These are phyloP conservation scores for Hanseniaspora guilliermondii DNA, from an alignment of 805 yeast genomes.

Conservation along the genomic window DNA sequence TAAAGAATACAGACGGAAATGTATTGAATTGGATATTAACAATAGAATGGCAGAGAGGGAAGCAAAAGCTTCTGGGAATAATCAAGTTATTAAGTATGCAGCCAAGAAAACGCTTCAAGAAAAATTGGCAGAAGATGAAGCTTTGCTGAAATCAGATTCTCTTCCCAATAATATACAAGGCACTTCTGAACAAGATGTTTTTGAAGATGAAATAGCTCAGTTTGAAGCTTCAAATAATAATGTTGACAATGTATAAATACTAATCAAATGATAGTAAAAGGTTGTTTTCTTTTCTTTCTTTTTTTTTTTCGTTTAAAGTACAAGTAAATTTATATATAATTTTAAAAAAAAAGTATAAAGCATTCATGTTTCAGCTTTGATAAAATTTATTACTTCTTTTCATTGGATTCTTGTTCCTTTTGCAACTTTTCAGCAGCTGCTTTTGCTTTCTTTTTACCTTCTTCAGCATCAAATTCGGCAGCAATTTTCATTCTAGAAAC, in stretches of 20 bases:
- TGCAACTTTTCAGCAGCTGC: slow-evolving; percentile 7
- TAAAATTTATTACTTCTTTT: neutral
- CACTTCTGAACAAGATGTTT: neutral
- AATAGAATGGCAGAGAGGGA: neutral
- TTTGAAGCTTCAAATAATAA: neutral
- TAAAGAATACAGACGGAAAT: slow-evolving; percentile 32
- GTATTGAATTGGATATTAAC: slow-evolving; percentile 29
- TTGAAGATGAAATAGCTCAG: neutral
- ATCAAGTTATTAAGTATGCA: neutral
- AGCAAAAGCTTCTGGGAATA: neutral
- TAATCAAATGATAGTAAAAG: neutral
- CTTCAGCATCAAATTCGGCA: slow-evolving; percentile 21
- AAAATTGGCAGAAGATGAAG: slow-evolving; percentile 7
- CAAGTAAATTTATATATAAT: neutral
- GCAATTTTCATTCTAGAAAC: slow-evolving; percentile 24
- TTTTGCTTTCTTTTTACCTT: slow-evolving; percentile 12
- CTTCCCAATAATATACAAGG: neutral
- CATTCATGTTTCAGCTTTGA: neutral
- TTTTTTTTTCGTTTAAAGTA: neutral
- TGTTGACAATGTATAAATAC: neutral
- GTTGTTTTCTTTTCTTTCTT: too few species aligned
- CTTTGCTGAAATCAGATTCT: neutral
- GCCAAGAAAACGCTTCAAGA: neutral
- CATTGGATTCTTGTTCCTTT: neutral
- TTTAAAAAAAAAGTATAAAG: neutral